Conservation (phyloP, 208 protist genomes). For the Leishmania turanica region DNA sequence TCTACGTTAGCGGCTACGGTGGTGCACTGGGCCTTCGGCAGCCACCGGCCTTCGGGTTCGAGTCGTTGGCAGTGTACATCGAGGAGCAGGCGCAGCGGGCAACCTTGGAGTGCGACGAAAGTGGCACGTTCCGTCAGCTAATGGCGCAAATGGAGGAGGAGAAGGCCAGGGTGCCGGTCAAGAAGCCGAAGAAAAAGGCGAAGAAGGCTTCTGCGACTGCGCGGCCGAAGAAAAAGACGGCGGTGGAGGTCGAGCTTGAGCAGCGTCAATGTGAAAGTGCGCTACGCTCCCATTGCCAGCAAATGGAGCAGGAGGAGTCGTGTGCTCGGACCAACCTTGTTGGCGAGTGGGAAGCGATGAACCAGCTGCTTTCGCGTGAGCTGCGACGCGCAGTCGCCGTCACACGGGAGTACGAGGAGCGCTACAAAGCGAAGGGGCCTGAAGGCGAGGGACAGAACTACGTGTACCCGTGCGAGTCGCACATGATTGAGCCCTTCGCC, state of each 20-base stretch:
- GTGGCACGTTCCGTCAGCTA: conserved; percentile 36
- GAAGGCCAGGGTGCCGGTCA: conserved; percentile 31
- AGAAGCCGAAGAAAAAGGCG: conserved; percentile 63
- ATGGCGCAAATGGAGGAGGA: conserved; percentile 39
- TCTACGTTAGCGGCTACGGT: conserved; percentile 89
- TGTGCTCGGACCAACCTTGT: conserved; percentile 35
- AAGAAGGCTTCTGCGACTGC: conserved; percentile 33
- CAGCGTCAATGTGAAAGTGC: conserved; percentile 56
- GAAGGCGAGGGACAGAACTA: conserved; percentile 43
- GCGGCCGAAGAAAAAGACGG: conserved; percentile 46
- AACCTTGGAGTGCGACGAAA: conserved; percentile 47
- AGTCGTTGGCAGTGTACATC: conserved; percentile 61
- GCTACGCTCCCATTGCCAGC: conserved; percentile 40
- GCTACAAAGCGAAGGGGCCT: conserved; percentile 45
- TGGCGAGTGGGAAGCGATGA: conserved; percentile 67
- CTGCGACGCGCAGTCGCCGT: conserved; percentile 56
- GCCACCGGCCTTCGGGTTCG: conserved; percentile 59
- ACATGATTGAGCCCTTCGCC: conserved; percentile 73
- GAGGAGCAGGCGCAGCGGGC: conserved; percentile 61
- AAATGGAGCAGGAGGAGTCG: conserved; percentile 67
- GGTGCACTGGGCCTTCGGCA: conserved; percentile 71
- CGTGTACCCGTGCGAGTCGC: conserved; percentile 62
- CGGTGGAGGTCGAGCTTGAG: conserved; percentile 60
- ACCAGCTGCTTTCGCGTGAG: conserved; percentile 59
- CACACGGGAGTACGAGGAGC: conserved; percentile 67